phyloP scores from a whole-genome alignment of 345 rosid species.

The Lenwebbia sp. region DNA sequence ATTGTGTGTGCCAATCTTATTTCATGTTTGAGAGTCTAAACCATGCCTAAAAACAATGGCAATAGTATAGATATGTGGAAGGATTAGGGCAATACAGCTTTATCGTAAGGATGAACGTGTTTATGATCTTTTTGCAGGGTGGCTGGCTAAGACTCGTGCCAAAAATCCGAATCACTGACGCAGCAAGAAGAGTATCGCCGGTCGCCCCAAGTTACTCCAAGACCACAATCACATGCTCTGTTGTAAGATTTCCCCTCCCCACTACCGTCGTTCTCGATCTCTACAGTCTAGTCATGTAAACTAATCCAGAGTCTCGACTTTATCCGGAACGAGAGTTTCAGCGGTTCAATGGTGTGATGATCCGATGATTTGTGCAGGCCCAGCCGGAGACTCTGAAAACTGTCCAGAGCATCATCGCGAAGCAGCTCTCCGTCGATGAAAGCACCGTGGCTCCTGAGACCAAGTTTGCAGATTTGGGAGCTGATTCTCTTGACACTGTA shows the following conservation, averaged over 20 bases:
- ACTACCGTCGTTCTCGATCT: not conserved
- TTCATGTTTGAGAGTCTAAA: not conserved
- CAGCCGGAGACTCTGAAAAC: conserved; percentile 34
- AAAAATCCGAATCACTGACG: conserved; percentile 11
- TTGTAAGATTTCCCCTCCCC: conserved; percentile 12
- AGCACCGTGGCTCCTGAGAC: conserved; percentile 41
- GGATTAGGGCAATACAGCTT: not conserved
- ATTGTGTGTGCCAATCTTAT: not conserved
- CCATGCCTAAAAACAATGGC: not conserved
- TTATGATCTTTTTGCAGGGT: conserved; percentile 11
- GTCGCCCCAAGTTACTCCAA: conserved; percentile 16
- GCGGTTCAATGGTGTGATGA: not conserved
- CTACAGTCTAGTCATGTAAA: not conserved
- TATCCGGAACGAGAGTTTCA: not conserved
- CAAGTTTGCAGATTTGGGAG: conserved; percentile 63
- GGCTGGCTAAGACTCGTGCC: conserved; percentile 21
- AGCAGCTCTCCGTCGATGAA: conserved; percentile 48
- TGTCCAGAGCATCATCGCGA: conserved; percentile 46
- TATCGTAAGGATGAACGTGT: not conserved
- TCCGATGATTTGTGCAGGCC: conserved; percentile 13
- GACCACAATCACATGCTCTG: conserved; percentile 31
- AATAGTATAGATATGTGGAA: not conserved
- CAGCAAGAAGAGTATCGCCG: conserved; percentile 5
- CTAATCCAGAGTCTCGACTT: too few relatives aligned
- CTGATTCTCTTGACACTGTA: conserved; percentile 66